Evolutionary conservation across 176 grass and related monocot genomes (phyloP), one percentile per base, ranked within the genome.

Genomic region (Lolium perenne): DNA sequence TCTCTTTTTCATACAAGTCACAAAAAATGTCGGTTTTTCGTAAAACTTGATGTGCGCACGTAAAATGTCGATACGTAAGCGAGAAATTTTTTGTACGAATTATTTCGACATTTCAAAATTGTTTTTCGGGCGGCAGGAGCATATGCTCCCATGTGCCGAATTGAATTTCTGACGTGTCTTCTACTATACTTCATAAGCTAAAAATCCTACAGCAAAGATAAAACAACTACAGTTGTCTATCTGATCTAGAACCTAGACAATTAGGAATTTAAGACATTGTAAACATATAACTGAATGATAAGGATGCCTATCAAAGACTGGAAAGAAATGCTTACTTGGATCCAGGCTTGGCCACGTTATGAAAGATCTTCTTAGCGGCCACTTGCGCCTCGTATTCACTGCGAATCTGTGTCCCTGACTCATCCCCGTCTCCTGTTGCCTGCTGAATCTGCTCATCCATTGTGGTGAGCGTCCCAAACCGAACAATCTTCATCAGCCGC

Each of bases 341-440:
- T 23, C 82, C 62, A 83, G 83, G 79, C 40, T 81, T 91, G 0
- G 90, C 92, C 6, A 97, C 95, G 86, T 97, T 97, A 60, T 86
- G 47, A 70, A 97, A 97, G 17, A 97, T 97, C 74, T 83, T 92
- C 71, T 91, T 94, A 59, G 95, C 92, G 4, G 95, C 92, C 20
- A 83, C 40, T 46, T 94, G 94, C 0, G 95, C 95, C 79, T 97
- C 83, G 35, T 92, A 88, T 77, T 97, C 92, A 59, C 86, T 97
- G 41, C 71, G 80, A 65, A 97, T 97, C 53, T 94, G 86, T 47
- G 79, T 89, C 0, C 77, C 89, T 6, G 87, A 90, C 22, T 92
- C 95, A 47, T 92, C 95, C 65, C 86, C 86, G 13, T 86, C 80
- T 8, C 84, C 79, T 2, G 82, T 85, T 76, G 74, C 85, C 78